Evolutionary conservation across 2,329 filamentous ascomycete species (phyloP), one percentile per base, ranked within the genome.

Genomic region (Colletotrichum simmondsii): DNA sequence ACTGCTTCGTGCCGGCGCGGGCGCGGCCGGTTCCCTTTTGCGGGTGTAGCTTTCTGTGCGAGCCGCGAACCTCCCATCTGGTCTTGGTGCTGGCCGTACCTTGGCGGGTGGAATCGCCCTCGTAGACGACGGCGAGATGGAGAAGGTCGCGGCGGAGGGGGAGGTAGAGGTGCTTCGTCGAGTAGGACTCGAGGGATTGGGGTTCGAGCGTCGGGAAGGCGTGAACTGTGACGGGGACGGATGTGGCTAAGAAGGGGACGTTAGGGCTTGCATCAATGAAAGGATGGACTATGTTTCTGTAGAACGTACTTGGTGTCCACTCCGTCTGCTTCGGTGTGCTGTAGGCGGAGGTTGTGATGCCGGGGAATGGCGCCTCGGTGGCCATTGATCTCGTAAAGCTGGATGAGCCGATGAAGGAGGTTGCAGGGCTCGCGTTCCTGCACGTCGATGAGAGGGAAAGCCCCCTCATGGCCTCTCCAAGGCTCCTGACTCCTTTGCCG

Each of bases 61-160:
- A 97, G 74, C 96, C 97, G 79, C 92, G 91, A 28, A 99, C 92
- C 74, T 98, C 95, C 79, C 84, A 91, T 73, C 96, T 91, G 78
- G 91, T 97, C 86, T 97, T 97, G 75, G 91, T 91, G 77, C 87
- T 92, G 58, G 95, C 97, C 2, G 95, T 97, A 75, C 97, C 97
- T 82, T 95, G 93, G 35, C 97, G 92, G 68, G 94, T 93, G 79
- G 88, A 90, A 85, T 98, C 96, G 77, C 94, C 97, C 85, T 99
- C 97, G 87, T 93, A 98, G 77, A 98, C 86, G 71, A 99, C 91
- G 71, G 97, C 97, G 75, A 94, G 91, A 85, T 99, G 96, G 66
- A 99, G 92, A 76, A 99, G 91, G 82, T 99, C 97, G 81, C 93
- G 92, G 72, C 97, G 93, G 59, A 98, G 89, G 3, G 97, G 97